Percentiles rank a stretch among this genome's conserved stretches.
These are phyloP conservation scores for Camellia japonica DNA, from an alignment of 148 eudicot genomes.

Conservation along the genomic window DNA sequence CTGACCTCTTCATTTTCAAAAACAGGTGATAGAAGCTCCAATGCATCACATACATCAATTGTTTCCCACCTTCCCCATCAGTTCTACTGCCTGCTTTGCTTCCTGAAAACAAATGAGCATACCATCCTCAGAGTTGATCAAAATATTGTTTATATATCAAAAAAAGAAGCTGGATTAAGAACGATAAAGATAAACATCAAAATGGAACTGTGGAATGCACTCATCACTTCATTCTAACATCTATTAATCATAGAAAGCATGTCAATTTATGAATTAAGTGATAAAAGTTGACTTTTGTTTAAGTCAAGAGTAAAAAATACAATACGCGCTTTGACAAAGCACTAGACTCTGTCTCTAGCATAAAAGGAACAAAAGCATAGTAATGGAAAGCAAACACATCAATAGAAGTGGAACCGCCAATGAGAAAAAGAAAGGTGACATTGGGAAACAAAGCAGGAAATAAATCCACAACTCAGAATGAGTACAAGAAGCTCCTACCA, in stretches of 20 bases:
- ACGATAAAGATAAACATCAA: background rate
- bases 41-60: constrained; percentile 94
- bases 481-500: background rate
- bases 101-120: constrained; percentile 56
- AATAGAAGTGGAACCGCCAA: too few species aligned
- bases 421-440: too few species aligned
- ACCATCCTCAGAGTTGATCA: background rate
- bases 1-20: constrained; percentile 99
- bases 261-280: background rate
- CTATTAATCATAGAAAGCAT: background rate
- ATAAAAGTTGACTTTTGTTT: background rate
- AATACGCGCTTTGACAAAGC: background rate
- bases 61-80: constrained; percentile 89
- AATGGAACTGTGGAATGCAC: background rate
- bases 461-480: background rate
- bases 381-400: too few species aligned
- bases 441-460: background rate
- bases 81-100: constrained; percentile 90
- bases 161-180: background rate
- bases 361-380: background rate
- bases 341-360: background rate
- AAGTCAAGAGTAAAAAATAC: background rate
- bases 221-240: background rate
- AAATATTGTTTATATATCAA: background rate
- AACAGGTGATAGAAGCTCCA: constrained; percentile 90